These are phyloP conservation scores for Pilatotrama ljubarskyi DNA, from an alignment of 768 basidiomycete genomes.

Conservation along the genomic window DNA sequence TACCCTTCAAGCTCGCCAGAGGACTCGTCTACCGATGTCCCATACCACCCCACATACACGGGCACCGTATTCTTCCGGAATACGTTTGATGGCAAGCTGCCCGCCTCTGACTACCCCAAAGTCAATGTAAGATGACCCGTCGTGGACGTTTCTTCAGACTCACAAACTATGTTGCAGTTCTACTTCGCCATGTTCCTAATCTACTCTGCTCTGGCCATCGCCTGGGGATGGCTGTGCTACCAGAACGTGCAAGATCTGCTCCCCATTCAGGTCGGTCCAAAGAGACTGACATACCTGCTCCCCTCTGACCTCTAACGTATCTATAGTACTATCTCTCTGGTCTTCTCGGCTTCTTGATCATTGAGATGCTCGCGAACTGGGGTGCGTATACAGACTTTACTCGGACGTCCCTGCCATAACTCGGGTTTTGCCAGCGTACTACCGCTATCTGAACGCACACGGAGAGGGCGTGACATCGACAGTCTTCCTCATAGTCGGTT, in stretches of 20 bases:
- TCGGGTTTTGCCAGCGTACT: constrained; percentile 60
- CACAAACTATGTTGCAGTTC: constrained; percentile 52
- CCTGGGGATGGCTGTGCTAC: constrained; percentile 86
- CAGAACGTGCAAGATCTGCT: constrained; percentile 79
- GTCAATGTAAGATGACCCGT: constrained; percentile 65
- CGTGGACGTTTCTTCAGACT: neutral
- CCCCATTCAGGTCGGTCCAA: constrained; percentile 80
- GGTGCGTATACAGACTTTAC: constrained; percentile 36
- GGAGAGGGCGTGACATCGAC: constrained; percentile 72
- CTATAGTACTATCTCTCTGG: constrained; percentile 87
- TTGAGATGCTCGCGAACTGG: constrained; percentile 95
- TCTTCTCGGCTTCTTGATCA: constrained; percentile 79
- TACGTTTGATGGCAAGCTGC: constrained; percentile 82
- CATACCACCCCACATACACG: constrained; percentile 73
- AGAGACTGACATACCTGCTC: neutral
- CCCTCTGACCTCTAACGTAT: neutral
- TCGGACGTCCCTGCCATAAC: neutral
- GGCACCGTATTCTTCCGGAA: constrained; percentile 87
- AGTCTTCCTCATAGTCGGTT: constrained; percentile 91
- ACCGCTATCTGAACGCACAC: constrained; percentile 91
- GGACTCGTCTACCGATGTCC: constrained; percentile 50
- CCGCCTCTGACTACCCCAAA: constrained; percentile 96
- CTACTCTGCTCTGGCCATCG: constrained; percentile 66
- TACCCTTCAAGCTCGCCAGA: constrained; percentile 39
- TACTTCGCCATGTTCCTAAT: constrained; percentile 82